Evolutionary conservation across 345 rosid genomes (phyloP).

Genomic region (Rhodamnia argentea): DNA sequence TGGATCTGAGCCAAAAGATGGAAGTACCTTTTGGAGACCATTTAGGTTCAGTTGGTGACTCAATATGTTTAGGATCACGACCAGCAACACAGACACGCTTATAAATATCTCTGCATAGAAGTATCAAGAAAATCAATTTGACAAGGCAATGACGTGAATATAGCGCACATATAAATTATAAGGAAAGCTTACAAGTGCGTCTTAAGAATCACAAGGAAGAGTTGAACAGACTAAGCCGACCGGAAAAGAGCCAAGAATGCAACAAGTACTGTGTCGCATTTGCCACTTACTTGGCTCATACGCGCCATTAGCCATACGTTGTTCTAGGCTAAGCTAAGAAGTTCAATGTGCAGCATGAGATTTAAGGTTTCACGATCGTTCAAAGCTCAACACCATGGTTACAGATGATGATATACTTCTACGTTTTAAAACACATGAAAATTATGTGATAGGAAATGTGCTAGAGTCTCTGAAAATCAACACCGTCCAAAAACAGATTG

Average conservation of each 20-base stretch:
- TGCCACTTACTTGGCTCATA: not conserved
- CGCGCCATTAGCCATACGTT: not conserved
- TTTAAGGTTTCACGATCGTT: no score
- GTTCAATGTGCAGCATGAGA: not conserved
- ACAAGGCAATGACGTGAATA: not conserved
- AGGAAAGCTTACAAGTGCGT: not conserved
- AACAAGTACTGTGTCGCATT: not conserved
- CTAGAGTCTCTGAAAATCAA: not conserved
- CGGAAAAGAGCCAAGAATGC: not conserved
- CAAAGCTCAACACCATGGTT: not conserved
- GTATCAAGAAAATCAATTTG: not conserved
- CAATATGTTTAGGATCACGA: slow-evolving; percentile 51
- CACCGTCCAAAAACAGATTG: not conserved
- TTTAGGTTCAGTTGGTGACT: slow-evolving; percentile 90
- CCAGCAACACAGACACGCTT: slow-evolving; percentile 78
- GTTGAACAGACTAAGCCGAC: not conserved
- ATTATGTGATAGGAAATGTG: not conserved
- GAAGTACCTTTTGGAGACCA: slow-evolving; percentile 79
- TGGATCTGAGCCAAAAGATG: not conserved
- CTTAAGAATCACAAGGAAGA: not conserved
- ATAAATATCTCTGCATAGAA: slow-evolving; percentile 47
- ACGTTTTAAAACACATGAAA: not conserved
- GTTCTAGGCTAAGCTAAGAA: not conserved
- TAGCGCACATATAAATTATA: not conserved
- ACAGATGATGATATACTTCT: not conserved